Percentiles rank a stretch among this genome's conserved stretches.
phyloP scores from a whole-genome alignment of 441 rosid species.

The Erodium trifolium region DNA sequence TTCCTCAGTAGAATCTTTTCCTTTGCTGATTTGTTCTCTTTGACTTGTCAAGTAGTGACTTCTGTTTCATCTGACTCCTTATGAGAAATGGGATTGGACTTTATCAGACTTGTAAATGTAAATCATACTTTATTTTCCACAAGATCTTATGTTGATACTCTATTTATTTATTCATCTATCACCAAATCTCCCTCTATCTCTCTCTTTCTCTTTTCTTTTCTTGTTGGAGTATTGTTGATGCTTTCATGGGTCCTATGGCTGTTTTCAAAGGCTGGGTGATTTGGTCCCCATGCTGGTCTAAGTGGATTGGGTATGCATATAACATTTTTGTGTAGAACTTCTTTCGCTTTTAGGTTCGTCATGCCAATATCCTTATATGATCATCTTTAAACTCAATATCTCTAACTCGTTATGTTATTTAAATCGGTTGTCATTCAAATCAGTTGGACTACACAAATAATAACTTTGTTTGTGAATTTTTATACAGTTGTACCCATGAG shows the following conservation, averaged over 20 bases:
- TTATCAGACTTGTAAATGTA: not conserved
- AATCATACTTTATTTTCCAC: not conserved
- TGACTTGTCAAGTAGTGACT: constrained; percentile 2
- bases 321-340: too few relatives aligned
- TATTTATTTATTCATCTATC: not conserved
- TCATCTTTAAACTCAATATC: too few relatives aligned
- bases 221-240: not conserved
- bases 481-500: too few relatives aligned
- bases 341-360: too few relatives aligned
- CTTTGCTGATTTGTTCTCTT: constrained; percentile 5
- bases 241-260: not conserved
- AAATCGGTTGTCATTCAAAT: too few relatives aligned
- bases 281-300: constrained; percentile 1
- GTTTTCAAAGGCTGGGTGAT: not conserved
- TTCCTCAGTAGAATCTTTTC: not conserved
- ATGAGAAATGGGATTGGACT: not conserved
- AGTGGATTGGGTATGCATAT: not conserved
- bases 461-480: too few relatives aligned
- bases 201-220: not conserved
- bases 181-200: not conserved
- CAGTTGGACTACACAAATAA: too few relatives aligned
- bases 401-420: too few relatives aligned
- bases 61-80: constrained; percentile 4
- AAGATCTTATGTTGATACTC: constrained; percentile 6
- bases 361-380: too few relatives aligned